These are phyloP conservation scores for Pleurotus tuber-regium DNA, from an alignment of 768 basidiomycete genomes.

Conservation along the genomic window DNA sequence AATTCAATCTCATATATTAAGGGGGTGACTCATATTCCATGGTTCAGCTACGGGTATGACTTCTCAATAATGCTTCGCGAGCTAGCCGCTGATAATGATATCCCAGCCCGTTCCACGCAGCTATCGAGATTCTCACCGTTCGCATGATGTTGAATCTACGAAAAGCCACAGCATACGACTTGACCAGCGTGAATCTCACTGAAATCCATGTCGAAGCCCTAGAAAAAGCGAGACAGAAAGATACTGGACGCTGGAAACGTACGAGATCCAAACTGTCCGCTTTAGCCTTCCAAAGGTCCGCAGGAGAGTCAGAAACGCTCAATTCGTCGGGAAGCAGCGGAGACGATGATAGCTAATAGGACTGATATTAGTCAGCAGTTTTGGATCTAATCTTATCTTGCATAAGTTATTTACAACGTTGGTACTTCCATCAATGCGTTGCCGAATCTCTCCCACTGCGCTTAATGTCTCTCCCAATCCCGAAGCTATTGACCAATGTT, in stretches of 20 bases:
- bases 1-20: conserved; percentile 13
- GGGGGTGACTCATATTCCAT: conserved; percentile 43
- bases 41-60: conserved; percentile 45
- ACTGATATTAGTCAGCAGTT: too few relatives aligned
- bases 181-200: not conserved
- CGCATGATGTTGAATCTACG: conserved; percentile 45
- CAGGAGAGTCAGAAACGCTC: not conserved
- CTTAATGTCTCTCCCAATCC: too few relatives aligned
- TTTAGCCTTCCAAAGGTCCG: conserved; percentile 2
- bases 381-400: too few relatives aligned
- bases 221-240: not conserved
- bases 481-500: too few relatives aligned
- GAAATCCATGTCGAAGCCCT: not conserved
- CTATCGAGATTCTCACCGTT: conserved; percentile 42
- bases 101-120: conserved; percentile 43
- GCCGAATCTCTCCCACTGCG: too few relatives aligned
- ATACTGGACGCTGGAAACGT: not conserved
- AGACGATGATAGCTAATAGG: too few relatives aligned
- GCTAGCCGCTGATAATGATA: not conserved
- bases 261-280: not conserved
- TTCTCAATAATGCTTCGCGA: not conserved
- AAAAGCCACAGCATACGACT: conserved; percentile 24
- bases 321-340: not conserved
- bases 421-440: too few relatives aligned
- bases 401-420: too few relatives aligned